These are phyloP conservation scores for Penicillium sclerotigenum DNA, from an alignment of 2,329 filamentous ascomycete species.

Conservation along the genomic window DNA sequence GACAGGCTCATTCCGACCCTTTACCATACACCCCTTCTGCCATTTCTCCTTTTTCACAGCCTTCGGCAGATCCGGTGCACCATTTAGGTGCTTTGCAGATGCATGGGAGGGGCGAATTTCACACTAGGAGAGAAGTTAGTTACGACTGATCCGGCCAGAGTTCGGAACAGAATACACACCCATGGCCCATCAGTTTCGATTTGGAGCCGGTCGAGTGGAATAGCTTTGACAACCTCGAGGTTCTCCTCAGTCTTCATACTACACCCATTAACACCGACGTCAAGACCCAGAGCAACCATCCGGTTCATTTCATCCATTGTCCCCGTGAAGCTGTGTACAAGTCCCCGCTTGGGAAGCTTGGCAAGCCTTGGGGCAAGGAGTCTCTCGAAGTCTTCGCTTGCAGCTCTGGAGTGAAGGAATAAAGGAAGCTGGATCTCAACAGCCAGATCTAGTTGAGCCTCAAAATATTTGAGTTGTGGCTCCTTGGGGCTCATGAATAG, in stretches of 20 bases:
- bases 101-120: conserved; percentile 89
- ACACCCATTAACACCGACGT: conserved; percentile 95
- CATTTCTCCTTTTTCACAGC: conserved; percentile 96
- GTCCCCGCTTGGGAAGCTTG: conserved; percentile 67
- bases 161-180: conserved; percentile 35
- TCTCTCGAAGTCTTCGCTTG: conserved; percentile 76
- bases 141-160: not conserved
- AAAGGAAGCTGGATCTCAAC: conserved; percentile 75
- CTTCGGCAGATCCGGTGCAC: conserved; percentile 70
- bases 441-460: conserved; percentile 75
- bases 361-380: conserved; percentile 64
- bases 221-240: conserved; percentile 73
- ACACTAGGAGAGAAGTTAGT: conserved; percentile 52
- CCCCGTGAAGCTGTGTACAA: conserved; percentile 95
- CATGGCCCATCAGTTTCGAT: conserved; percentile 97
- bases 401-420: conserved; percentile 88
- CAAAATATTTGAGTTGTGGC: conserved; percentile 80
- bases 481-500: conserved; percentile 76
- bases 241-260: conserved; percentile 94
- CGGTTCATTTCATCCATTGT: conserved; percentile 78
- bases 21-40: conserved; percentile 82
- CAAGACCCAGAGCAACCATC: conserved; percentile 74
- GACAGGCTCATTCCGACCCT: conserved; percentile 90
- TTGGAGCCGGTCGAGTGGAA: conserved; percentile 78
- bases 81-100: conserved; percentile 69